Percentiles rank a stretch among this genome's conserved stretches.
phyloP scores from a whole-genome alignment of 2,329 filamentous ascomycete genomes.

The Curvularia sp. region DNA sequence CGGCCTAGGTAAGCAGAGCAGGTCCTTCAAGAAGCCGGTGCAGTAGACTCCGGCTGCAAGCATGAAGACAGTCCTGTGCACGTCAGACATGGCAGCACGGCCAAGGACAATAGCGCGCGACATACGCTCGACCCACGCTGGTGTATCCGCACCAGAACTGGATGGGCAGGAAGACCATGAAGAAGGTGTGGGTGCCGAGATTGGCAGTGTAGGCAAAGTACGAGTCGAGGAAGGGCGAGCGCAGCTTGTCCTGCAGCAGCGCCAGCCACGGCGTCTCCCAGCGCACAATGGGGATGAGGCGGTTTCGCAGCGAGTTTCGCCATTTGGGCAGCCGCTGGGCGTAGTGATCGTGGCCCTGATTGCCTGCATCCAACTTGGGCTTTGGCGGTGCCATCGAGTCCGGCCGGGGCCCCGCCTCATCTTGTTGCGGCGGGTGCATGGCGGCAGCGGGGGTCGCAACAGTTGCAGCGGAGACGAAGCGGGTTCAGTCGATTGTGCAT shows the following conservation, averaged over 20 bases:
- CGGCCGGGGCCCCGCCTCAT: slow-evolving; percentile 23
- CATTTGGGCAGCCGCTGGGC: slow-evolving; percentile 82
- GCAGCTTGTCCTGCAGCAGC: slow-evolving; percentile 78
- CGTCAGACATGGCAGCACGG: slow-evolving; percentile 26
- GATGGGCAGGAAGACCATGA: slow-evolving; percentile 93
- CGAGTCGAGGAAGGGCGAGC: slow-evolving; percentile 85
- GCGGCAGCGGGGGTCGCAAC: slow-evolving; percentile 11
- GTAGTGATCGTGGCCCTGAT: slow-evolving; percentile 77
- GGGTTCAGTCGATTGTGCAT: slow-evolving; percentile 19
- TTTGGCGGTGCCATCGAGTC: slow-evolving; percentile 9
- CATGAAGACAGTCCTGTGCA: slow-evolving; percentile 58
- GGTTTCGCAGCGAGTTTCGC: slow-evolving; percentile 85
- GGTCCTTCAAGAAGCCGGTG: slow-evolving; percentile 92
- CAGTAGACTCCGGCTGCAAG: slow-evolving; percentile 70
- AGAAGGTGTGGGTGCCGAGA: slow-evolving; percentile 96
- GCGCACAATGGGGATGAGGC: slow-evolving; percentile 82
- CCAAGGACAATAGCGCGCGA: slow-evolving; percentile 30
- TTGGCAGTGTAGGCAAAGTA: slow-evolving; percentile 98
- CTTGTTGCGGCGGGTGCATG: slow-evolving; percentile 35
- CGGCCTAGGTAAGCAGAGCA: slow-evolving; percentile 89
- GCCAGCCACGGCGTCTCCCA: slow-evolving; percentile 96
- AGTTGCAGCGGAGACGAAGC: slow-evolving; percentile 20
- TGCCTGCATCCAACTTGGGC: slow-evolving; percentile 69
- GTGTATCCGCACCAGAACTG: slow-evolving; percentile 96
- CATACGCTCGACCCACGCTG: slow-evolving; percentile 84